Percentiles rank a stretch among this genome's conserved stretches.
Conservation (phyloP, 2,329 filamentous ascomycete genomes). For the Hypocreales sp. region DNA sequence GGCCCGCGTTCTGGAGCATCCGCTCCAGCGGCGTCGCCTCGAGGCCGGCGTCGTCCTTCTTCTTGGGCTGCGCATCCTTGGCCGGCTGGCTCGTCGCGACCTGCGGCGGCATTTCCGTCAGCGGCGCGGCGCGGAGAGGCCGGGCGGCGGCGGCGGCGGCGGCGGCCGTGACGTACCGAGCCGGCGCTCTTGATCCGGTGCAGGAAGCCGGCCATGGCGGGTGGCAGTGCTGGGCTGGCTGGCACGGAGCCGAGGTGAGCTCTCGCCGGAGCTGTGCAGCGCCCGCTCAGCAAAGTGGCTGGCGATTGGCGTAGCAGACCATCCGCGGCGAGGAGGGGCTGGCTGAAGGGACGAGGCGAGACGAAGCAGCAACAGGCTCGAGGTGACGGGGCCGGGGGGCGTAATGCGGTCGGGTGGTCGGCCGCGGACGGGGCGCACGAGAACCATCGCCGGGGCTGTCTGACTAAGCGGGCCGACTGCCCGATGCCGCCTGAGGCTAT, state of each 20-base stretch:
- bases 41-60: conserved; percentile 40
- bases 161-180: conserved; percentile 28
- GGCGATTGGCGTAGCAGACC: too few relatives aligned
- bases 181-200: conserved; percentile 41
- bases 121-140: conserved; percentile 7
- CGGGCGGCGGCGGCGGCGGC: conserved; percentile 1
- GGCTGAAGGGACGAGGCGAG: too few relatives aligned
- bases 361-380: not conserved
- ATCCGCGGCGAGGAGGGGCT: conserved; percentile 1
- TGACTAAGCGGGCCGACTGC: too few relatives aligned
- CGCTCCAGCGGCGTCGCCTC: conserved; percentile 50
- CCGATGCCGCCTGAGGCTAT: too few relatives aligned
- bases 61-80: conserved; percentile 33
- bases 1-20: conserved; percentile 69
- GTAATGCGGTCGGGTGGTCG: not conserved
- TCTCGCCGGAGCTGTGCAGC: conserved; percentile 19
- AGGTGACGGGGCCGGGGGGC: not conserved
- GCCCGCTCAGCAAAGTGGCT: conserved; percentile 15
- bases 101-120: conserved; percentile 22
- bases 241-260: too few relatives aligned
- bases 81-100: conserved; percentile 23
- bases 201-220: conserved; percentile 39
- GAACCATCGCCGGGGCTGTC: too few relatives aligned
- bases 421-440: too few relatives aligned
- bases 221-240: not conserved